A percentile compares a stretch with the other conserved stretches of the same genome.
These are phyloP conservation scores for Trichothecium roseum DNA, from an alignment of 2,329 filamentous ascomycete species.

Conservation along the genomic window DNA sequence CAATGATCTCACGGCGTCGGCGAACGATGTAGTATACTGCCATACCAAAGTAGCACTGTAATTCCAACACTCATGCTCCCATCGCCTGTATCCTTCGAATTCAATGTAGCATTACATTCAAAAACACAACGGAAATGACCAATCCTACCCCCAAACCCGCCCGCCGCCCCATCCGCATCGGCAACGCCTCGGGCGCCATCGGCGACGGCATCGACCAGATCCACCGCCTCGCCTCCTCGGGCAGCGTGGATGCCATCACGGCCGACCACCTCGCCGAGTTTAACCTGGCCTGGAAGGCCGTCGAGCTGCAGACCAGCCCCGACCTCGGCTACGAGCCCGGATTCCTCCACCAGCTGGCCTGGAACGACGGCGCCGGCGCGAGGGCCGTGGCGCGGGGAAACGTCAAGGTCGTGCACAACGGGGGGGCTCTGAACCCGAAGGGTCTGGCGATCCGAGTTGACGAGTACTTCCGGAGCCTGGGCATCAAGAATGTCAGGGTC, in stretches of 20 bases:
- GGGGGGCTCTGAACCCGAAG: conserved; percentile 21
- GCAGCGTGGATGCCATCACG: conserved; percentile 19
- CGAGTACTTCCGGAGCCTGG: conserved; percentile 13
- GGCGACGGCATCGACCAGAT: conserved; percentile 15
- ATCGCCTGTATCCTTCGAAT: too few relatives aligned
- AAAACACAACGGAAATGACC: too few relatives aligned
- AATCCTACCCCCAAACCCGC: too few relatives aligned
- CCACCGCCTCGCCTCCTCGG: conserved; percentile 12
- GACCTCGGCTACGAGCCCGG: conserved; percentile 21
- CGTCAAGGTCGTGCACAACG: conserved; percentile 23
- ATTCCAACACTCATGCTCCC: too few relatives aligned
- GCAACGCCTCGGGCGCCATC: conserved; percentile 15
- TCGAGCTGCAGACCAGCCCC: conserved; percentile 14
- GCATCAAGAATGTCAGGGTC: conserved; percentile 14
- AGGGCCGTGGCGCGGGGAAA: conserved; percentile 16
- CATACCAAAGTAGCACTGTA: too few relatives aligned
- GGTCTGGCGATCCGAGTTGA: conserved; percentile 13
- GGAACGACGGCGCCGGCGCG: conserved; percentile 17
- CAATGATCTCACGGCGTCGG: too few relatives aligned
- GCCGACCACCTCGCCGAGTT: conserved; percentile 27
- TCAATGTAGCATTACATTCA: too few relatives aligned
- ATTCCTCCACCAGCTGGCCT: conserved; percentile 29
- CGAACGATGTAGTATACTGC: too few relatives aligned
- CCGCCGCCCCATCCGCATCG: conserved; percentile 11
- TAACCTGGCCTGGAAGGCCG: conserved; percentile 35